Percentiles rank a stretch among this genome's conserved stretches.
phyloP scores from a whole-genome alignment of 2,329 filamentous ascomycete species.

The Trichoderma citrinoviride region DNA sequence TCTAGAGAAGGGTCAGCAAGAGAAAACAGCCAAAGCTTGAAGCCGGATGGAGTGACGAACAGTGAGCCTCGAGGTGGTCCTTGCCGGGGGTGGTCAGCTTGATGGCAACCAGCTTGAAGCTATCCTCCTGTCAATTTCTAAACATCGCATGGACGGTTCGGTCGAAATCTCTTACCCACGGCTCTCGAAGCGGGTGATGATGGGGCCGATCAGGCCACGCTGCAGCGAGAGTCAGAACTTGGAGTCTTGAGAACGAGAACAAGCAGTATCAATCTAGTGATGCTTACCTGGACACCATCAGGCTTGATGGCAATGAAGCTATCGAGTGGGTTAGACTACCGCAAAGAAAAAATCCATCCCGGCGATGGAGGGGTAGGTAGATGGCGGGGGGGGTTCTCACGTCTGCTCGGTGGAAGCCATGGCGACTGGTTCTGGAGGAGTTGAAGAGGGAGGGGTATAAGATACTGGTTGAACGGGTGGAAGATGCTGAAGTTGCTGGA shows the following conservation, averaged over 20 bases:
- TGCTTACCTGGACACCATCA: constrained; percentile 91
- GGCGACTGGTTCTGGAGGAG: constrained; percentile 39
- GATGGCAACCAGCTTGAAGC: constrained; percentile 98
- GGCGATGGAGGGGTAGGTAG: constrained; percentile 28
- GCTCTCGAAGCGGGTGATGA: constrained; percentile 97
- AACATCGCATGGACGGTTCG: background rate
- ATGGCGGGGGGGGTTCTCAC: constrained; percentile 56
- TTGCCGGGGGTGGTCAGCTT: constrained; percentile 88
- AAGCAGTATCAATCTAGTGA: background rate
- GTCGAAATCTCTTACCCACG: constrained; percentile 65
- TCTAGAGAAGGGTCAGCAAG: constrained; percentile 45
- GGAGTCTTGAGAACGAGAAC: background rate
- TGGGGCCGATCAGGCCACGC: constrained; percentile 97
- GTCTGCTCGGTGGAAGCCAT: constrained; percentile 81
- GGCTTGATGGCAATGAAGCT: constrained; percentile 99
- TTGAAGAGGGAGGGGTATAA: constrained; percentile 29
- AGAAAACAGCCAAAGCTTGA: background rate
- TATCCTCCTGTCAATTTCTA: constrained; percentile 35
- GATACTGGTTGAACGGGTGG: constrained; percentile 28
- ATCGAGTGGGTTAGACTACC: constrained; percentile 31
- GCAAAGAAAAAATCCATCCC: constrained; percentile 10
- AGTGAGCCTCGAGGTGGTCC: constrained; percentile 98
- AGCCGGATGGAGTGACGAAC: constrained; percentile 41
- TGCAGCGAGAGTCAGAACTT: constrained; percentile 40
- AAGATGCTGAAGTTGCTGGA: constrained; percentile 30